phyloP scores from a whole-genome alignment of 1,284 basidiomycete genomes.

The Earliella scabrosa region DNA sequence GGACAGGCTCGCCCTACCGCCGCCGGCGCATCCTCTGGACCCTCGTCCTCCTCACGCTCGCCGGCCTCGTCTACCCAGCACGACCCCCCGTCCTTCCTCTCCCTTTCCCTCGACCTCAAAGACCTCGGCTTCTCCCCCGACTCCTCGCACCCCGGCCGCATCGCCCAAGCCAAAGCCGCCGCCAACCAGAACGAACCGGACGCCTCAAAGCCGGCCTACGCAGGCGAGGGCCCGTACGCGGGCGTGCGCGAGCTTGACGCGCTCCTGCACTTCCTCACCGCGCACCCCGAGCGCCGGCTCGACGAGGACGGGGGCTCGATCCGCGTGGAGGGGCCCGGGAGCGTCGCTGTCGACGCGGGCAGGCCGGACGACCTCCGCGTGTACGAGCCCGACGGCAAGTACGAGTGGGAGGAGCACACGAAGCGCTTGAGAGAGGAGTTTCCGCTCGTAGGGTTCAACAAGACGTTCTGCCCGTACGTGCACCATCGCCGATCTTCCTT shows the following conservation, averaged over 20 bases:
- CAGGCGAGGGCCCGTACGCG: slow-evolving; percentile 20
- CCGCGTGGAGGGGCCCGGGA: no score
- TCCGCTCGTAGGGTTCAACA: slow-evolving; percentile 82
- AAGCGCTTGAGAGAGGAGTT: slow-evolving; percentile 49
- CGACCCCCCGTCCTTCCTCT: slow-evolving; percentile 29
- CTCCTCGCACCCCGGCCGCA: slow-evolving; percentile 32
- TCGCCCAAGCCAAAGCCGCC: slow-evolving; percentile 31
- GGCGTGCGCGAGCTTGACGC: slow-evolving; percentile 61
- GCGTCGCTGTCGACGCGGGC: slow-evolving; percentile 47
- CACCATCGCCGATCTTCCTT: no score
- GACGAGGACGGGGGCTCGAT: slow-evolving; percentile 40
- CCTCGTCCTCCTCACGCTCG: slow-evolving; percentile 32
- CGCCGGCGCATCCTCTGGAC: slow-evolving; percentile 48
- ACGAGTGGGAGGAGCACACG: slow-evolving; percentile 54
- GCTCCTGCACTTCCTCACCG: slow-evolving; percentile 63
- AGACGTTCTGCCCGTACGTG: slow-evolving; percentile 75
- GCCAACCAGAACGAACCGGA: background rate
- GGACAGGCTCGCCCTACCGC: slow-evolving; percentile 39
- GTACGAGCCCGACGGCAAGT: slow-evolving; percentile 49
- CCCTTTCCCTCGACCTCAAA: slow-evolving; percentile 41
- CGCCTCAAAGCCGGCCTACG: slow-evolving; percentile 2
- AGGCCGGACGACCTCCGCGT: slow-evolving; percentile 51
- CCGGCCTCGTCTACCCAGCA: slow-evolving; percentile 35
- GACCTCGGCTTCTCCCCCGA: slow-evolving; percentile 29
- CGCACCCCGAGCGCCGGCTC: slow-evolving; percentile 48